Evolutionary conservation across 768 basidiomycete species (phyloP), one percentile per base, ranked within the genome.

Genomic region (Thelephora aurantiotincta): DNA sequence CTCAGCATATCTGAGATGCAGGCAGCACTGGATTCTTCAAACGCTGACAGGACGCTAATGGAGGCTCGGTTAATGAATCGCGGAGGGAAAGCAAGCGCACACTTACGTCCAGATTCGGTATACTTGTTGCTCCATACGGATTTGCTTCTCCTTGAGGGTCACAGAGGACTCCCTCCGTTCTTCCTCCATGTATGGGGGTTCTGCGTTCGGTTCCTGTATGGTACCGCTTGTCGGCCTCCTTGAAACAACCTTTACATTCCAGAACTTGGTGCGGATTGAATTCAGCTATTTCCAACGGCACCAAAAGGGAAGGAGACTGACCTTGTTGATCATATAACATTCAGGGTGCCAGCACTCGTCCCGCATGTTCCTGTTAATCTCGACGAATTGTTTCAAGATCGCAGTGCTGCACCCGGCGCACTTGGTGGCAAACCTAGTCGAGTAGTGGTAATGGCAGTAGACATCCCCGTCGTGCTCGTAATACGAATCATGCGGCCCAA

Each of bases 301-400:
- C 16, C 16, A 47, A 37, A 49, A 23, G 41, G 19, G 18, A 45
- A 43, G 43, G 35, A 22, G 16, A 50, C 75, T 48, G 52, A 94
- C 93, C 74, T 98, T 98, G 67, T 97, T 94, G 55, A 99, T 97
- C 94, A 97, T 97, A 65, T 98, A 97, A 63, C 96, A 99, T 64
- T 99, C 96, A 47, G 96, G 96, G 73, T 99, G 96, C 94, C 96
- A 99, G 60, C 94, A 98, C 68, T 99, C 96, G 65, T 99, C 93
- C 54, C 82, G 75, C 75, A 87, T 89, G 65, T 98, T 98, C 51
- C 96, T 78, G 59, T 99, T 98, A 66, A 99, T 97, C 68, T 99
- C 96, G 51, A 99, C 96, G 59, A 97, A 99, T 64, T 99, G 96
- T 68, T 99, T 99, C 55, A 99, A 68, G 52, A 99, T 99, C 14